Evolutionary conservation across 2,329 filamentous ascomycete species (phyloP).

Genomic region (Ascochyta rabiei): DNA sequence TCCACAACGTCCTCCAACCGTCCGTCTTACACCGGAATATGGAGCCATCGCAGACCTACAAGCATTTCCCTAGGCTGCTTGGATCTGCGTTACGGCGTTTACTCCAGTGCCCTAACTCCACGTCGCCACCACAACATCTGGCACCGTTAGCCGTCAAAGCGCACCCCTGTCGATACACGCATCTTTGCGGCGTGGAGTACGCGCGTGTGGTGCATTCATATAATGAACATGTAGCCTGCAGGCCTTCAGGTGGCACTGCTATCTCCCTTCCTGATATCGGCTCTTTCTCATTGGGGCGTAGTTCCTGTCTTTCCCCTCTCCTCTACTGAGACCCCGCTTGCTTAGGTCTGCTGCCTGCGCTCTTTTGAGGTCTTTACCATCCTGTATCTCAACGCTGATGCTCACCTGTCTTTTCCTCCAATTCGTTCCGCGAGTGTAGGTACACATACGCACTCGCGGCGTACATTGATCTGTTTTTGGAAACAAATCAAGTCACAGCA

Average conservation of each 20-base stretch:
- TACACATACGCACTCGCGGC: constrained; percentile 2
- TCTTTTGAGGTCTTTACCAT: constrained; percentile 11
- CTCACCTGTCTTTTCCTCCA: constrained; percentile 2
- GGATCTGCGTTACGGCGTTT: constrained; percentile 1
- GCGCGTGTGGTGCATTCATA: constrained; percentile 39
- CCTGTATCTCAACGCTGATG: constrained; percentile 10
- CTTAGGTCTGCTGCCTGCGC: constrained; percentile 24
- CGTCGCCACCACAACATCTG: constrained; percentile 11
- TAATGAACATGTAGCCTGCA: constrained; percentile 40
- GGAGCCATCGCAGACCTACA: constrained; percentile 10
- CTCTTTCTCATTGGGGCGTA: constrained; percentile 29
- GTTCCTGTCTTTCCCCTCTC: constrained; percentile 24
- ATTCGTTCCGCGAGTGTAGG: background rate
- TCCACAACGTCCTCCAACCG: constrained; percentile 9
- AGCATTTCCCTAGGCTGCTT: constrained; percentile 10
- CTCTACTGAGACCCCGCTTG: constrained; percentile 20
- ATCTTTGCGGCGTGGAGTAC: constrained; percentile 30
- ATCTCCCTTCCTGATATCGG: constrained; percentile 31
- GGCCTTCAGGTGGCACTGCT: constrained; percentile 37
- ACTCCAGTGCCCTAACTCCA: constrained; percentile 10
- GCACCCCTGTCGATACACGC: constrained; percentile 19
- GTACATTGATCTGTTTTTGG: constrained; percentile 1
- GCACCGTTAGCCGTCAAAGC: constrained; percentile 2
- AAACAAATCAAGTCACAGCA: constrained; percentile 14
- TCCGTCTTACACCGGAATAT: constrained; percentile 6